These are phyloP conservation scores for Biscutella laevigata DNA, from an alignment of 441 rosid species.

Conservation along the genomic window DNA sequence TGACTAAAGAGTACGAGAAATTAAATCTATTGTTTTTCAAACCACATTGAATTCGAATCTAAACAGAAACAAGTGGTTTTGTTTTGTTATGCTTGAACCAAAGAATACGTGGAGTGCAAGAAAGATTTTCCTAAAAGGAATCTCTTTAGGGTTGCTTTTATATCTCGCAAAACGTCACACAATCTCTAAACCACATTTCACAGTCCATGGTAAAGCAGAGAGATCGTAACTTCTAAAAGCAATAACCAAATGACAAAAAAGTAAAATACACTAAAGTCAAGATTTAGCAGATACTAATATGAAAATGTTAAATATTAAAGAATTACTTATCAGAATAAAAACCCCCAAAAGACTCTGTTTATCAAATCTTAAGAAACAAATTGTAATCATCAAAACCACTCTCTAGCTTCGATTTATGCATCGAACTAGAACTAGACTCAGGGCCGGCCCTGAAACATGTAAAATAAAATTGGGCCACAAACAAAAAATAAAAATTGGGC, in stretches of 20 bases:
- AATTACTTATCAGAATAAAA: too few relatives aligned
- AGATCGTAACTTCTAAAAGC: background rate
- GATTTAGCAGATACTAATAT: background rate
- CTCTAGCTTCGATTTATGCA: too few relatives aligned
- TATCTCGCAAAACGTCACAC: background rate
- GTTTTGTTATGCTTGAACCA: background rate
- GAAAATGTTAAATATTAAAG: background rate
- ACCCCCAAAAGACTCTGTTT: too few relatives aligned
- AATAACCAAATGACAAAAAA: background rate
- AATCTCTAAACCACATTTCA: background rate
- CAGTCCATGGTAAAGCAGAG: too few relatives aligned
- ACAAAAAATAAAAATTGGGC: too few relatives aligned
- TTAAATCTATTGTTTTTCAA: background rate
- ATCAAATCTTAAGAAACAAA: too few relatives aligned
- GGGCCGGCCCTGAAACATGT: too few relatives aligned
- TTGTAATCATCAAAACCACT: too few relatives aligned
- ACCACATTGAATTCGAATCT: background rate
- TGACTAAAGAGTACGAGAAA: background rate
- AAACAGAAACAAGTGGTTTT: background rate
- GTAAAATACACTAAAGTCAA: background rate
- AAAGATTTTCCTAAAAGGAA: background rate
- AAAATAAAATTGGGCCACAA: too few relatives aligned
- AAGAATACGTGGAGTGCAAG: constrained; percentile 12
- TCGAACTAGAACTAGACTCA: too few relatives aligned
- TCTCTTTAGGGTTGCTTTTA: background rate